Evolutionary conservation across 2,329 filamentous ascomycete species (phyloP), one percentile per base, ranked within the genome.

Genomic region (Daldinia eschscholtzii): DNA sequence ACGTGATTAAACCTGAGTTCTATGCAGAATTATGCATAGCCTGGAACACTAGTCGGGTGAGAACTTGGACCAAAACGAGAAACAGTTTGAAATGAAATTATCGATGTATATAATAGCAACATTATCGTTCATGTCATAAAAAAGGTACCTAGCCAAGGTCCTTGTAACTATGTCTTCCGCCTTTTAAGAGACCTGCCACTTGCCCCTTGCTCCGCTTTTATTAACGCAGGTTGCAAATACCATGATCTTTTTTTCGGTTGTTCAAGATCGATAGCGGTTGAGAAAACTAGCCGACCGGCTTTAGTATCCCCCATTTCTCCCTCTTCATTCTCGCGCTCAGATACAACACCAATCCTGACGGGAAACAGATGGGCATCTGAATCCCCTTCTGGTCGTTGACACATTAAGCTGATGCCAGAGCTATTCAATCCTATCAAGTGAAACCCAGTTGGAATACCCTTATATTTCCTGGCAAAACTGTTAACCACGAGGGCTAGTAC

Each of bases 251-350:
- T 2, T 6, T 48, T 48, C 13, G 44, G 44, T n/a, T 48, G 44
- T 28, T 48, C 44, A 26, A 48, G 12, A 26, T 48, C 20, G 44
- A 48, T 28, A 28, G 44, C 44, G 13, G 44, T 48, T 48, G 44
- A 48, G 13, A 48, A 48, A 48, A 48, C 23, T 28, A 48, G 12
- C 23, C 6, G 44, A 7, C 44, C 23, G 2, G 26, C 44, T 28
- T 48, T 26, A 1, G 13, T 5, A 2, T 28, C 13, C 15, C 4
- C 10, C 7, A 48, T 28, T 26, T 28, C 44, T 15, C 6, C 20
- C 20, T 48, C 12, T 9, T 48, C 3, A 28, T 28, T 28, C 23
- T 28, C 44, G 13, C 23, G 10, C 12, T 48, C 12, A 48, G 44
- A 4, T 2, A 48, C 44, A 23, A 48, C 44, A 15, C 44, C 44